A percentile compares a stretch with the other conserved stretches of the same genome.
These are phyloP conservation scores for Gnomoniopsis sp. DNA, from an alignment of 2,329 filamentous ascomycete species.

Conservation along the genomic window DNA sequence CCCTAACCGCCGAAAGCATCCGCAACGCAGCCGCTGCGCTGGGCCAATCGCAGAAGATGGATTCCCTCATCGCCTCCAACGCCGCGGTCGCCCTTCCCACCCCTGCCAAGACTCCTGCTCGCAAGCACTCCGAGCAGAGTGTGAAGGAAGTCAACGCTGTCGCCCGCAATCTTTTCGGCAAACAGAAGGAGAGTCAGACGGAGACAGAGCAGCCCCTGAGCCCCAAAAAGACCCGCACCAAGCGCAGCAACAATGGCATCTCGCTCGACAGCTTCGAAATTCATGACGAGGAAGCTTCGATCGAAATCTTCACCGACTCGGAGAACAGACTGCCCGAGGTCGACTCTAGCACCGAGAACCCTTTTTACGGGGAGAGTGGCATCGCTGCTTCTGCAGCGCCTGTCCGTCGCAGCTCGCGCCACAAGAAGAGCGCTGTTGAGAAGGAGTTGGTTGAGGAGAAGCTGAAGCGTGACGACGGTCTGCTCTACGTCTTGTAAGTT, in stretches of 20 bases:
- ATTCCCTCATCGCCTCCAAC: slow-evolving; percentile 26
- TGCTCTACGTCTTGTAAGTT: slow-evolving; percentile 76
- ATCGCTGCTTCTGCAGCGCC: slow-evolving; percentile 36
- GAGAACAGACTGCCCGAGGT: slow-evolving; percentile 71
- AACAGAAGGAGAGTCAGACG: not conserved
- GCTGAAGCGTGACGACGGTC: slow-evolving; percentile 65
- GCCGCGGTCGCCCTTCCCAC: slow-evolving; percentile 60
- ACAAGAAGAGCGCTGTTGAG: slow-evolving; percentile 41
- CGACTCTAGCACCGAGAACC: slow-evolving; percentile 66
- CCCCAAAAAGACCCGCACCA: slow-evolving; percentile 55
- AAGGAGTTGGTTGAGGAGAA: slow-evolving; percentile 52
- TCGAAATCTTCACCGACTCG: slow-evolving; percentile 74
- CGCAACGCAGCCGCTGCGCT: slow-evolving; percentile 41
- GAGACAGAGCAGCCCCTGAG: slow-evolving; percentile 32
- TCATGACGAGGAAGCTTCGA: slow-evolving; percentile 55
- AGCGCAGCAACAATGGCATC: slow-evolving; percentile 50
- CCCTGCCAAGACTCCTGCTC: slow-evolving; percentile 70
- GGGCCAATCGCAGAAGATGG: slow-evolving; percentile 28
- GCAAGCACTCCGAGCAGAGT: slow-evolving; percentile 55
- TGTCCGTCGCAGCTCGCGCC: slow-evolving; percentile 53
- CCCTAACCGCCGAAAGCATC: slow-evolving; percentile 41
- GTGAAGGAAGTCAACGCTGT: slow-evolving; percentile 50
- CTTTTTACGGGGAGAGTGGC: slow-evolving; percentile 58
- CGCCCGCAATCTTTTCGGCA: slow-evolving; percentile 59
- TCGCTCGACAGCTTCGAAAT: slow-evolving; percentile 56